phyloP scores from a whole-genome alignment of 805 yeast species.

The Geotrichum ghanense region DNA sequence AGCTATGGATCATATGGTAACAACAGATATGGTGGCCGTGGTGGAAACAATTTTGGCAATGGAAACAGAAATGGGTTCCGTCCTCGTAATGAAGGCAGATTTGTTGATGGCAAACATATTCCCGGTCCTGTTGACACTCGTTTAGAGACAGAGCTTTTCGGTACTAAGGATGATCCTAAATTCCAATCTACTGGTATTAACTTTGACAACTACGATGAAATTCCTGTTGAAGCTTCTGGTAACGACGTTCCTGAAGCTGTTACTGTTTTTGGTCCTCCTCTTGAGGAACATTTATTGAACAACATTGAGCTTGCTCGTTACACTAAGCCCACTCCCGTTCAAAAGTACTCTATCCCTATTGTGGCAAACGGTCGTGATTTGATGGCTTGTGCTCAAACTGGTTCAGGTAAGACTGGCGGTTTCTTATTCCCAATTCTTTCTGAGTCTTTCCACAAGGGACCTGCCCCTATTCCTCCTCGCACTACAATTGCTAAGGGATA shows the following conservation, averaged over 20 bases:
- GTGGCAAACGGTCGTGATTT: slow-evolving; percentile 82
- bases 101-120: slow-evolving; percentile 77
- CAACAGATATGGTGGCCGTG: slow-evolving; percentile 22
- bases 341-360: slow-evolving; percentile 86
- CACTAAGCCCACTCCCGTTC: slow-evolving; percentile 93
- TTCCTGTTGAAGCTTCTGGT: slow-evolving; percentile 97
- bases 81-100: slow-evolving; percentile 57
- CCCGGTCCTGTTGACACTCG: slow-evolving; percentile 65
- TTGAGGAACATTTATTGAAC: slow-evolving; percentile 74
- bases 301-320: slow-evolving; percentile 84
- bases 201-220: slow-evolving; percentile 96
- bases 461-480: slow-evolving; percentile 45
- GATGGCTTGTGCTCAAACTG: slow-evolving; percentile 97
- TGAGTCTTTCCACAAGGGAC: slow-evolving; percentile 82
- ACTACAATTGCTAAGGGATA: slow-evolving; percentile 49
- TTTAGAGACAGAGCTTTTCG: slow-evolving; percentile 73
- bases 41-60: slow-evolving; percentile 22
- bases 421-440: slow-evolving; percentile 95
- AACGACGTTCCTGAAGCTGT: slow-evolving; percentile 91
- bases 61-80: slow-evolving; percentile 25
- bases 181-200: slow-evolving; percentile 94
- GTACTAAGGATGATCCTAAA: slow-evolving; percentile 56
- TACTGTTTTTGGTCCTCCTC: slow-evolving; percentile 78
- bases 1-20: slow-evolving; percentile 24
- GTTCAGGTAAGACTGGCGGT: slow-evolving; percentile 99